Evolutionary conservation across 169 alveolate species (phyloP), one percentile per base, ranked within the genome.

Genomic region (Cryptosporidium muris): DNA sequence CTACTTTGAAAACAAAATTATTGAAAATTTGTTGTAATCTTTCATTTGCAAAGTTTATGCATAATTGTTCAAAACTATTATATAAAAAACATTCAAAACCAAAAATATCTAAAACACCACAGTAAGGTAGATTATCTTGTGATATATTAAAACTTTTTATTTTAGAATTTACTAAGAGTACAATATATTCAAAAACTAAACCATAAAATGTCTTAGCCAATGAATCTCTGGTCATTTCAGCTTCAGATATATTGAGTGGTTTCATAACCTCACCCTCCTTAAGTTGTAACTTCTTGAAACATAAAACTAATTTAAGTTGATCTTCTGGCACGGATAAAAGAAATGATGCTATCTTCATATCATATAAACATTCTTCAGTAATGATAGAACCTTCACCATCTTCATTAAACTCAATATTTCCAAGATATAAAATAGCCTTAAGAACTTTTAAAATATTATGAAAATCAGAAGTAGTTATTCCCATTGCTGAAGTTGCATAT

Each of bases 1-100:
- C 99, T 53, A 93, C 92, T 66, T 96, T 96, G 92, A 98, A 97
- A 67, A 98, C 97, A 89, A 96, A 97, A 62, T 91, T 66, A 52
- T 92, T 94, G 63, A 92, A 93, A 40, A 91, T 91, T 91, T 96
- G 94, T 94, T 97, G 95, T 90, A 98, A 91, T 60, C 97, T 94
- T 90, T 98, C 99, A 89, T 98, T 98, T 34, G 99, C 98, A 89
- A 94, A 97, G 93, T 98, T 98, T 54, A 98, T 98, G 88, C 98
- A 97, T 43, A 98, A 92, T 92, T 98, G 98, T 91, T 97, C 99
- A 80, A 95, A 96, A 25, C 97, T 93, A 91, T 98, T 98, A 45
- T 88, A 54, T 63, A 95, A 94, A 91, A 98, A 98, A 16, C 97
- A 97, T 93, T 98, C 99, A 82, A 98, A 98, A 12, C 99, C 99